These are phyloP conservation scores for Striga asiatica DNA, from an alignment of 257 asterid species.

Conservation along the genomic window DNA sequence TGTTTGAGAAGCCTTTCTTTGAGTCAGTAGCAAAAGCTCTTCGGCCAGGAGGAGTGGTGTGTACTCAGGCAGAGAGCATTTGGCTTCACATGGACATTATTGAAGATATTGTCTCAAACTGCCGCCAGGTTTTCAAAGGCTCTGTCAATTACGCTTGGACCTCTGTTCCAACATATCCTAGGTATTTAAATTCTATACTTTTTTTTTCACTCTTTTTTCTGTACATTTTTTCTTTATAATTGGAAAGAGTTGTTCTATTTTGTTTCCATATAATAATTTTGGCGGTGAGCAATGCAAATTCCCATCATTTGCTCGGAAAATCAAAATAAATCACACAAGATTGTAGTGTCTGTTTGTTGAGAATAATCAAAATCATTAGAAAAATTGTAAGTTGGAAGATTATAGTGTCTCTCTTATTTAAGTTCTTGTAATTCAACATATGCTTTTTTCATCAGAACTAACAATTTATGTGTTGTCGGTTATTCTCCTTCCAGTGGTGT, in stretches of 20 bases:
- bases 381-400: background rate
- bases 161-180: conserved; percentile 94
- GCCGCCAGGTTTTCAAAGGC: conserved; percentile 92
- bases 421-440: background rate
- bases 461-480: too few relatives aligned
- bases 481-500: conserved; percentile 35
- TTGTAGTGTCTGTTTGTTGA: too few relatives aligned
- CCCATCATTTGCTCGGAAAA: background rate
- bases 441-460: conserved; percentile 5
- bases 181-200: conserved; percentile 25
- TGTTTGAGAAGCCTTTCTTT: conserved; percentile 95
- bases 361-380: too few relatives aligned
- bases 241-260: background rate
- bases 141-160: conserved; percentile 98
- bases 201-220: background rate
- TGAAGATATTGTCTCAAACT: conserved; percentile 73
- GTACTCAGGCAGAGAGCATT: conserved; percentile 98
- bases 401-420: background rate
- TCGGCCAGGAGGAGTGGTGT: conserved; percentile 97
- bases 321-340: too few relatives aligned
- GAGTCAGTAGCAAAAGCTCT: conserved; percentile 78
- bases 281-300: background rate
- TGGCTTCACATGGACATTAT: conserved; percentile 99
- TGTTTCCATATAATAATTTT: background rate
- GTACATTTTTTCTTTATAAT: background rate